A percentile compares a stretch with the other conserved stretches of the same genome.
These are phyloP conservation scores for Penicillium tannophilum DNA, from an alignment of 495 filamentous ascomycete species.

Conservation along the genomic window DNA sequence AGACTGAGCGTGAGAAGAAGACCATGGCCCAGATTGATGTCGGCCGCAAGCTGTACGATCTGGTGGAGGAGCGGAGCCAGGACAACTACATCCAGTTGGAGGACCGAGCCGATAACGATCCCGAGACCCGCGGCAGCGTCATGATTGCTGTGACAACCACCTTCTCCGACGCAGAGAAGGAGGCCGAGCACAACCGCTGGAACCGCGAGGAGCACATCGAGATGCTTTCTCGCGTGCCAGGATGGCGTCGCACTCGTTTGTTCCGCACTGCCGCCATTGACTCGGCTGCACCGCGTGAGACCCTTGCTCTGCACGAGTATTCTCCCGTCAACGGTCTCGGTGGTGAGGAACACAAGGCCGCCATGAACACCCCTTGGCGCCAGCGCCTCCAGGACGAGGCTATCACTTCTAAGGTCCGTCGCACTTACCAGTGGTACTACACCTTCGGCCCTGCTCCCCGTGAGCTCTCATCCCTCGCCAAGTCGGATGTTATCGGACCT, in stretches of 20 bases:
- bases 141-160: slow-evolving; percentile 62
- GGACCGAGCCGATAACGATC: slow-evolving; percentile 56
- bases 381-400: slow-evolving; percentile 56
- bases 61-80: slow-evolving; percentile 54
- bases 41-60: slow-evolving; percentile 67
- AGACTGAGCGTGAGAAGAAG: slow-evolving; percentile 71
- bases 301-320: slow-evolving; percentile 72
- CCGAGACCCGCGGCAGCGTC: slow-evolving; percentile 55
- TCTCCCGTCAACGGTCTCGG: slow-evolving; percentile 62
- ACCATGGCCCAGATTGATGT: slow-evolving; percentile 77
- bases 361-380: slow-evolving; percentile 59
- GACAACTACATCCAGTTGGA: slow-evolving; percentile 60
- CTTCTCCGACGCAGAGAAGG: slow-evolving; percentile 51
- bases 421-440: slow-evolving; percentile 72
- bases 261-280: slow-evolving; percentile 62
- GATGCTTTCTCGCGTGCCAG: slow-evolving; percentile 70
- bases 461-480: slow-evolving; percentile 56
- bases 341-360: slow-evolving; percentile 62
- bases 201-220: slow-evolving; percentile 71
- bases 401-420: slow-evolving; percentile 55
- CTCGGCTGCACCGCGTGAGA: slow-evolving; percentile 51
- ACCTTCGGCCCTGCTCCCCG: slow-evolving; percentile 73
- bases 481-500: slow-evolving; percentile 36
- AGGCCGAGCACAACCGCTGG: slow-evolving; percentile 64
- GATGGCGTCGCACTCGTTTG: slow-evolving; percentile 71